phyloP scores from a whole-genome alignment of 1,284 basidiomycete genomes.

The Ustilago xerochloae region DNA sequence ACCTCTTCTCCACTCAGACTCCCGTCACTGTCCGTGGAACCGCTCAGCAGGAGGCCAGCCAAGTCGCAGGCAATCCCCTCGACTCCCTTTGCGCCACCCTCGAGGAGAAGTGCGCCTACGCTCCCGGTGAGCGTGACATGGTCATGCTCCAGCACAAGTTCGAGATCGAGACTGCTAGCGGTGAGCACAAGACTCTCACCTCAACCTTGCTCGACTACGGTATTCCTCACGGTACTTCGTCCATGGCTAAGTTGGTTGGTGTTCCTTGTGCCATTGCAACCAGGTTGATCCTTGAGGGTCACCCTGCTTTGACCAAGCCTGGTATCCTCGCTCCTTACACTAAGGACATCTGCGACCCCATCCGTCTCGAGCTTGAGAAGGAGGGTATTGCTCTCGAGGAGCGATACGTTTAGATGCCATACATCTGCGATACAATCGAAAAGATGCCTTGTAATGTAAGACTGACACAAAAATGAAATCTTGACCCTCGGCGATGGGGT shows the following conservation, averaged over 20 bases:
- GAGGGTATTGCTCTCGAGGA: constrained; percentile 67
- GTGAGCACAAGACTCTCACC: constrained; percentile 84
- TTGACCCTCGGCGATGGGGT: constrained; percentile 2
- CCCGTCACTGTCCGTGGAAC: constrained; percentile 69
- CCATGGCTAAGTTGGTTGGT: constrained; percentile 95
- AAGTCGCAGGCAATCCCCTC: constrained; percentile 82
- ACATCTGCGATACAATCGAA: not conserved
- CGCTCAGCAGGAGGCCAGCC: constrained; percentile 73
- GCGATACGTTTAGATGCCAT: constrained; percentile 55
- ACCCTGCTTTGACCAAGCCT: constrained; percentile 72
- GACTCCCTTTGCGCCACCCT: constrained; percentile 93
- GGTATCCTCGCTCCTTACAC: constrained; percentile 85
- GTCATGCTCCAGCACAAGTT: constrained; percentile 95
- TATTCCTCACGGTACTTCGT: constrained; percentile 79
- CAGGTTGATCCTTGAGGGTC: constrained; percentile 77
- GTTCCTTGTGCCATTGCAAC: constrained; percentile 91
- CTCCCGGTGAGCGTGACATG: constrained; percentile 88
- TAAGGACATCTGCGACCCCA: constrained; percentile 73
- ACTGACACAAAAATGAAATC: not conserved
- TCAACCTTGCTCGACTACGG: constrained; percentile 94
- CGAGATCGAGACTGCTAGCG: constrained; percentile 58
- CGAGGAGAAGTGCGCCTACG: constrained; percentile 92
- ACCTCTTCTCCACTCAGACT: constrained; percentile 79
- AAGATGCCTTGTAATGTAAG: constrained; percentile 6
- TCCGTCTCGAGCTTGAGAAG: constrained; percentile 65